A percentile compares a stretch with the other conserved stretches of the same genome.
Conservation (phyloP, 169 alveolate genomes). For the Eimeria praecox region DNA sequence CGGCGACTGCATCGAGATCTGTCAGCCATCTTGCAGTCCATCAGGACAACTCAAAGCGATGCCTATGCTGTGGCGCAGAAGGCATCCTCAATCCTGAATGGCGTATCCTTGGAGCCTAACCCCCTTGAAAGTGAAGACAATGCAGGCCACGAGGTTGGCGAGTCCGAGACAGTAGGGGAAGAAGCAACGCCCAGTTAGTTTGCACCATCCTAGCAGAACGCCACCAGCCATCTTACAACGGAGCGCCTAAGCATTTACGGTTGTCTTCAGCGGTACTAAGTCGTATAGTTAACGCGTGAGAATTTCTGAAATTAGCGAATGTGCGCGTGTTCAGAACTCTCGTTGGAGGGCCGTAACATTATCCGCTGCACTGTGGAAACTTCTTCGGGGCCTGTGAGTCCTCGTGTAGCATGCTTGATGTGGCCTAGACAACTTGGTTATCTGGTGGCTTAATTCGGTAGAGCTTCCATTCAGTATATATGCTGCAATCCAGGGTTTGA, state of each 20-base stretch:
- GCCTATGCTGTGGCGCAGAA: slow-evolving; percentile 37
- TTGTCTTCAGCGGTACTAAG: background rate
- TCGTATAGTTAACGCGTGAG: background rate
- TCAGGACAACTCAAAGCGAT: background rate
- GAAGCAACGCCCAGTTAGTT: slow-evolving; percentile 21
- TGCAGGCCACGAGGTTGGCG: slow-evolving; percentile 39
- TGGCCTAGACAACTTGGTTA: background rate
- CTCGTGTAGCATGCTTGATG: background rate
- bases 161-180: background rate
- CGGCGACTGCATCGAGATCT: slow-evolving; percentile 69
- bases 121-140: slow-evolving; percentile 63
- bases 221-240: background rate
- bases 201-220: background rate
- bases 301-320: background rate
- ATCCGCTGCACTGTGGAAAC: slow-evolving; percentile 67
- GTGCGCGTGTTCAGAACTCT: slow-evolving; percentile 2
- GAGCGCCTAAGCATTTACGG: background rate
- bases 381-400: slow-evolving; percentile 53
- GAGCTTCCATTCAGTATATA: background rate
- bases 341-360: slow-evolving; percentile 67
- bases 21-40: background rate
- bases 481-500: background rate
- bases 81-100: slow-evolving; percentile 29
- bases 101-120: slow-evolving; percentile 56
- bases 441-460: background rate